phyloP scores from a whole-genome alignment of 2,329 filamentous ascomycete genomes.

The Alternaria triticina region DNA sequence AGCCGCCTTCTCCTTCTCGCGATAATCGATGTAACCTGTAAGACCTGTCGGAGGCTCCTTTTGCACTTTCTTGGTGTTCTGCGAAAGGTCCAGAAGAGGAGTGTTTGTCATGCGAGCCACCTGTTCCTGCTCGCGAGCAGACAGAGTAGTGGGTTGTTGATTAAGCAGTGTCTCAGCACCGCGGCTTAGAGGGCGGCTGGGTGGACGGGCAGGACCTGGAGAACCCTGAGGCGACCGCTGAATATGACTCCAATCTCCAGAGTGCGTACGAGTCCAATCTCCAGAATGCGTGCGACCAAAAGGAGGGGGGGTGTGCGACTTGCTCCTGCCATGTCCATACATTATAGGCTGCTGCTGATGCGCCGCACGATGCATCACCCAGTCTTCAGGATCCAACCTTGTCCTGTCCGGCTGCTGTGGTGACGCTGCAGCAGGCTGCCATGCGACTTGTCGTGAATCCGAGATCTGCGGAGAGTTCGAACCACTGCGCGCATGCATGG shows the following conservation, averaged over 20 bases:
- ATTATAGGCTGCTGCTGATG: slow-evolving; percentile 52
- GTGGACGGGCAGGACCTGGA: slow-evolving; percentile 29
- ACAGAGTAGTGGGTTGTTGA: slow-evolving; percentile 68
- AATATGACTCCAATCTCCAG: slow-evolving; percentile 54
- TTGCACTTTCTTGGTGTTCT: slow-evolving; percentile 50
- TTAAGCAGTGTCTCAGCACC: slow-evolving; percentile 62
- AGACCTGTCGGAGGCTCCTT: slow-evolving; percentile 61
- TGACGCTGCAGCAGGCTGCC: slow-evolving; percentile 74
- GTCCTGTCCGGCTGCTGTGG: slow-evolving; percentile 56
- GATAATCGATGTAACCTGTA: slow-evolving; percentile 78
- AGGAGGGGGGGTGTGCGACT: slow-evolving; percentile 58
- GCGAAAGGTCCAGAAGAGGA: slow-evolving; percentile 72
- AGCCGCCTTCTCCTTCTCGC: slow-evolving; percentile 73
- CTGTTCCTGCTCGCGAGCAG: slow-evolving; percentile 86
- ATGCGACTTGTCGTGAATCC: slow-evolving; percentile 72
- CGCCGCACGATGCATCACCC: slow-evolving; percentile 77
- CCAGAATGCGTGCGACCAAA: slow-evolving; percentile 52
- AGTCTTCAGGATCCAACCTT: slow-evolving; percentile 76
- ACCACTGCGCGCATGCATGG: slow-evolving; percentile 50
- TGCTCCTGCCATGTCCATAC: slow-evolving; percentile 63
- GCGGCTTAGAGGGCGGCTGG: slow-evolving; percentile 51
- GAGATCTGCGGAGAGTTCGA: slow-evolving; percentile 51
- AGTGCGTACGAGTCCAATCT: slow-evolving; percentile 54
- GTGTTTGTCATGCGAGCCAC: slow-evolving; percentile 82
- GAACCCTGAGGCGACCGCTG: slow-evolving; percentile 38